Evolutionary conservation across 2,329 filamentous ascomycete genomes (phyloP), one percentile per base, ranked within the genome.

Genomic region (Xylaria sp.): DNA sequence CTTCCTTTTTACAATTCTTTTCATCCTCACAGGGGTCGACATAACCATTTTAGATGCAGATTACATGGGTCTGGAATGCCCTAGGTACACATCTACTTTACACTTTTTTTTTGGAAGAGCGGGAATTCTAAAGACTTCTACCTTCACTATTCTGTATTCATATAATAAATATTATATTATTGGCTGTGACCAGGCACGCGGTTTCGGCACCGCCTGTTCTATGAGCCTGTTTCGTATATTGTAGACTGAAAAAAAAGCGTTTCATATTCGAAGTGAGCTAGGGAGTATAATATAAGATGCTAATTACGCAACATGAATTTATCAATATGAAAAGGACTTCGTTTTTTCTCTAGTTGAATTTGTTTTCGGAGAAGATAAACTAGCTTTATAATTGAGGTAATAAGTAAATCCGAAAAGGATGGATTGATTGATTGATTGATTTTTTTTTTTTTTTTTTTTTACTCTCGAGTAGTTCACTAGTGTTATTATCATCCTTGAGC

Each of bases 71-170:
- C 67, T 29, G 51, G 65, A 51, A 63, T 29, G 50, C 54, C 54
- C 48, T 65, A 63, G 65, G 61, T 63, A 65, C 54, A 68, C 53
- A 62, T 69, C 37, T 65, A 62, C 59, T 54, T 48, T 60, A 63
- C n/a, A 40, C 18, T 55, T 61, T 55, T 61, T 55, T 9, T 35
- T 10, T 37, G 21, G 21, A 54, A 57, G 42, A 42, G 42, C 40
- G 27, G 12, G 50, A 60, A 53, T 44, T 21, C n/a, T 40, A 29
- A 54, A 25, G 23, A 35, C 27, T 40, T 60, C n/a, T 12, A 13
- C 18, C n/a, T 35, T 57, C n/a, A 16, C 18, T 23, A 18, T 27
- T 21, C n/a, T 58, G 10, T 55, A 29, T 55, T 64, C 32, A 29
- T 9, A 42, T 25, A 23, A 13, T 9, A n/a, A 6, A 25, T 44